These are phyloP conservation scores for Wickerhamomyces rabaulensis DNA, from an alignment of 805 yeast species.

Conservation along the genomic window DNA sequence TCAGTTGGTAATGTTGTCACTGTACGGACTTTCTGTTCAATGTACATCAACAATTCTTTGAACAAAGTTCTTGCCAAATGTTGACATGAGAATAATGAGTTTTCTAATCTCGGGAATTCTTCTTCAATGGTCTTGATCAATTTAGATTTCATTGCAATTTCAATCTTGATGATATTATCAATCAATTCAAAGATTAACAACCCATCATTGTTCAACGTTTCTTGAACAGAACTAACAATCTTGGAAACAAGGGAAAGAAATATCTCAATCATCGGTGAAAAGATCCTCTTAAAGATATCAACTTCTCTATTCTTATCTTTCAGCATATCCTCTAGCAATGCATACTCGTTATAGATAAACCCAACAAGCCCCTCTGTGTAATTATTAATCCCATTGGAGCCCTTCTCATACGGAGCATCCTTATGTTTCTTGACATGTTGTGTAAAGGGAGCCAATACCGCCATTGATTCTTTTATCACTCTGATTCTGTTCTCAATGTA, in stretches of 20 bases:
- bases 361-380: constrained; percentile 50
- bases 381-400: constrained; percentile 49
- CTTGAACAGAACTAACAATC: constrained; percentile 35
- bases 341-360: constrained; percentile 44
- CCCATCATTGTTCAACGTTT: constrained; percentile 42
- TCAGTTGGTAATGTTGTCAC: constrained; percentile 54
- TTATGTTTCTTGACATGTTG: constrained; percentile 31
- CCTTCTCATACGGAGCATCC: constrained; percentile 53
- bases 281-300: constrained; percentile 27
- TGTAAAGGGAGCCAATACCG: constrained; percentile 41
- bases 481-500: constrained; percentile 38
- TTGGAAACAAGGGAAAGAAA: constrained; percentile 33
- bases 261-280: constrained; percentile 31
- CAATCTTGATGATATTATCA: constrained; percentile 37
- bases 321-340: constrained; percentile 39
- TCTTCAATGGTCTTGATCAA: constrained; percentile 23
- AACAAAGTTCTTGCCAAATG: constrained; percentile 39
- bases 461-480: constrained; percentile 38
- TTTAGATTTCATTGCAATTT: constrained; percentile 18
- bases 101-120: constrained; percentile 14
- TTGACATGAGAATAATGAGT: constrained; percentile 23
- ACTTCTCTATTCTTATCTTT: constrained; percentile 26
- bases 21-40: constrained; percentile 45
- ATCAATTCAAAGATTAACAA: constrained; percentile 54
- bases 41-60: constrained; percentile 48